Evolutionary conservation across 208 protist species (phyloP).

Genomic region (Acanthamoeba sp.): DNA sequence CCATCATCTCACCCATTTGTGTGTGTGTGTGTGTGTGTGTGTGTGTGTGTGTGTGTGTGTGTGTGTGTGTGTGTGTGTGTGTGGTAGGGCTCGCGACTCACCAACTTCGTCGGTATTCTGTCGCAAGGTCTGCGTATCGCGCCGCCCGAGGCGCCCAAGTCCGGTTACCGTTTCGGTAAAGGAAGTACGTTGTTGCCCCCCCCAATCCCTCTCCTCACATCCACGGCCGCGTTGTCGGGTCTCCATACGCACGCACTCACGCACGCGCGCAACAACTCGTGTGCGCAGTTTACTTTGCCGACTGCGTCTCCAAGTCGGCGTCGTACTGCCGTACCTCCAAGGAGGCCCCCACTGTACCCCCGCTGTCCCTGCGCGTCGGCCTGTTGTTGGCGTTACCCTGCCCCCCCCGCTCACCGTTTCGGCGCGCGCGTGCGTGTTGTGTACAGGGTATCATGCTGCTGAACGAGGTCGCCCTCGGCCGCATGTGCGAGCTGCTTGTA

Average conservation of each 20-base stretch:
- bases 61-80: not conserved
- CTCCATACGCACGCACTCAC: not conserved
- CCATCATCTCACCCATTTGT: not conserved
- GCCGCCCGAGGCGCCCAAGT: constrained; percentile 81
- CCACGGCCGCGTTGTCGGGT: not conserved
- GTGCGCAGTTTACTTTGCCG: constrained; percentile 79
- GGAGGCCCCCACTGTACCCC: not conserved
- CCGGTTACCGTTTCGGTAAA: constrained; percentile 86
- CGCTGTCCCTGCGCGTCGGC: not conserved
- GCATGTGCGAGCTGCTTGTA: constrained; percentile 14
- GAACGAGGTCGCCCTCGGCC: constrained; percentile 16
- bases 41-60: not conserved
- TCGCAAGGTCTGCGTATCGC: constrained; percentile 82
- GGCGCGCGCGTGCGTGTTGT: not conserved
- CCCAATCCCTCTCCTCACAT: too few relatives aligned
- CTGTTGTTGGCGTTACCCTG: too few relatives aligned
- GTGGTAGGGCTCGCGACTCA: constrained; percentile 81
- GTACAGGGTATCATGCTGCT: constrained; percentile 21
- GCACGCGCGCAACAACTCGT: too few relatives aligned
- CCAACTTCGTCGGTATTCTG: constrained; percentile 84
- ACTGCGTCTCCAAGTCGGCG: constrained; percentile 77
- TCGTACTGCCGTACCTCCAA: constrained; percentile 75
- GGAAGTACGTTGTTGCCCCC: constrained; percentile 72
- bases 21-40: too few relatives aligned
- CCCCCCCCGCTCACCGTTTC: too few relatives aligned